Conservation (phyloP, 495 filamentous ascomycete genomes). For the Lindgomyces ingoldianus region DNA sequence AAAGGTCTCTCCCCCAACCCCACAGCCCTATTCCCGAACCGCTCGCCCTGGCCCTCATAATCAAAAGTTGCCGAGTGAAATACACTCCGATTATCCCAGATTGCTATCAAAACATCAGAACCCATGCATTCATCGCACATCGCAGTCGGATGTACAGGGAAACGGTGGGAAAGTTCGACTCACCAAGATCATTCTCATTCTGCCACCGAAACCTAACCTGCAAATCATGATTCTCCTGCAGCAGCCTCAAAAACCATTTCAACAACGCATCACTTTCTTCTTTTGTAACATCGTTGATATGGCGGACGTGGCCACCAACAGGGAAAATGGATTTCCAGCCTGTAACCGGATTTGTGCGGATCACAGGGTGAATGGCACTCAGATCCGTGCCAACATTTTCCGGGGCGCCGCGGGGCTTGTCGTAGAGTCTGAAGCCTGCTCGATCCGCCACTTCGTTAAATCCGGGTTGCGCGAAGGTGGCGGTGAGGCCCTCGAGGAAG, state of each 20-base stretch:
- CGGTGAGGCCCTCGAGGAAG: constrained; percentile 67
- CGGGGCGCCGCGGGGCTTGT: constrained; percentile 60
- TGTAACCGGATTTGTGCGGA: constrained; percentile 76
- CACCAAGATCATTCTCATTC: constrained; percentile 30
- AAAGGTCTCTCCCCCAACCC: constrained; percentile 59
- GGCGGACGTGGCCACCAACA: constrained; percentile 59
- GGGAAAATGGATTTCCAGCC: constrained; percentile 73
- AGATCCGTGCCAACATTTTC: constrained; percentile 66
- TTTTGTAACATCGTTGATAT: constrained; percentile 64
- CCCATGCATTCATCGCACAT: constrained; percentile 58
- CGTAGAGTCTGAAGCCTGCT: constrained; percentile 57
- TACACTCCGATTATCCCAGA: constrained; percentile 74
- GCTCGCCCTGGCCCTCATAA: constrained; percentile 56
- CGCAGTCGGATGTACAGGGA: not conserved
- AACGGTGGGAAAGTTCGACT: no score
- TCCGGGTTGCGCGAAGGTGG: constrained; percentile 60
- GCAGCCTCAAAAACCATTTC: constrained; percentile 59
- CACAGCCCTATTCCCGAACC: constrained; percentile 61
- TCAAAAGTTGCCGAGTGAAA: constrained; percentile 73
- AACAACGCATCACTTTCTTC: constrained; percentile 67
- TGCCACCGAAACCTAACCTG: constrained; percentile 64
- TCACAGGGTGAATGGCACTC: constrained; percentile 66
- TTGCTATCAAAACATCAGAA: constrained; percentile 47
- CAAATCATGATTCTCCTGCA: constrained; percentile 74
- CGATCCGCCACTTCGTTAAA: constrained; percentile 60